These are phyloP conservation scores for Isoetes engelmannii DNA, from an alignment of 83 land plant genomes.

Conservation along the genomic window DNA sequence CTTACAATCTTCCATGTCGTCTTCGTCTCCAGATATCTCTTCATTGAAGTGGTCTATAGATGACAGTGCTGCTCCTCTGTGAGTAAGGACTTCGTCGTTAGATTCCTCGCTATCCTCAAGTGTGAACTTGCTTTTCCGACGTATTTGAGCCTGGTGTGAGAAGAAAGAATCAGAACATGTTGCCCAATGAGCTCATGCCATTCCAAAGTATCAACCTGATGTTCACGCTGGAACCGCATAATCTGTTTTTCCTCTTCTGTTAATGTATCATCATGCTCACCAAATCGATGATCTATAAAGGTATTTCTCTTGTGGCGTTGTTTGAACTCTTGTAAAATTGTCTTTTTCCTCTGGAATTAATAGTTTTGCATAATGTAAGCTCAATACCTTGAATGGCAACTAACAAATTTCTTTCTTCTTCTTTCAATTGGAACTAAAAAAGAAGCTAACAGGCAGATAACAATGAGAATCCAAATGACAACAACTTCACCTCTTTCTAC, in stretches of 20 bases:
- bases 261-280: constrained; percentile 68
- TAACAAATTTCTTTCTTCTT: no score
- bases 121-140: constrained; percentile 55
- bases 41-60: constrained; percentile 70
- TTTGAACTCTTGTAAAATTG: constrained; percentile 79
- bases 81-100: constrained; percentile 32
- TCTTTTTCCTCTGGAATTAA: constrained; percentile 59
- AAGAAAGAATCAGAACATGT: background rate
- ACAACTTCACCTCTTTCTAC: background rate
- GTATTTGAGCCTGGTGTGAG: constrained; percentile 43
- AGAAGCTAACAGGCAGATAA: no score
- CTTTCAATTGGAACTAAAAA: no score
- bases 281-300: constrained; percentile 81
- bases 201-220: constrained; percentile 42
- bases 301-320: constrained; percentile 58
- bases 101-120: constrained; percentile 72
- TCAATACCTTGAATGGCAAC: no score
- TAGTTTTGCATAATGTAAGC: no score
- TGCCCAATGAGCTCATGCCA: background rate
- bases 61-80: constrained; percentile 36
- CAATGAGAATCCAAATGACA: no score
- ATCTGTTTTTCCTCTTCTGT: constrained; percentile 77
- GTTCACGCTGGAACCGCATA: constrained; percentile 74
- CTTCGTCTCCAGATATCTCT: constrained; percentile 45
- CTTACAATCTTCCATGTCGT: constrained; percentile 38